Evolutionary conservation across 2,329 filamentous ascomycete genomes (phyloP).

Genomic region (Sporothrix humicola): DNA sequence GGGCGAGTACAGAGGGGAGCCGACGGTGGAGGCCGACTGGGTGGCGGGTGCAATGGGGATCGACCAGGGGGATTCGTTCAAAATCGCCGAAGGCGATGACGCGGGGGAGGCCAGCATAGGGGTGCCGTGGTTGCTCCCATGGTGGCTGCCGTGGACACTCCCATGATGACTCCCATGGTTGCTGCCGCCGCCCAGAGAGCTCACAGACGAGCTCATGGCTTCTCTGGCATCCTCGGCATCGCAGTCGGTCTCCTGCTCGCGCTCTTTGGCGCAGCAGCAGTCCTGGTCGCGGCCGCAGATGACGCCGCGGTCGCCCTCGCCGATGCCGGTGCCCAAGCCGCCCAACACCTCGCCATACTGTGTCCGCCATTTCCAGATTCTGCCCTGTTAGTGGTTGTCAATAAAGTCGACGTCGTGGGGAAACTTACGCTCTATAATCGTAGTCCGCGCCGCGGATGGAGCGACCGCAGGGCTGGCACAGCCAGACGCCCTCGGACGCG

Average conservation of each 20-base stretch:
- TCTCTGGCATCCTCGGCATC: slow-evolving; percentile 75
- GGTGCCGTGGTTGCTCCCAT: too few relatives aligned
- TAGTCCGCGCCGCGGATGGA: slow-evolving; percentile 66
- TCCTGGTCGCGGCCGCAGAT: slow-evolving; percentile 79
- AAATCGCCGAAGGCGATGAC: slow-evolving; percentile 27
- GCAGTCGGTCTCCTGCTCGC: slow-evolving; percentile 84
- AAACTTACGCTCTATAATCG: slow-evolving; percentile 61
- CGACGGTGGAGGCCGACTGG: slow-evolving; percentile 36
- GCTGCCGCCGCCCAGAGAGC: slow-evolving; percentile 33
- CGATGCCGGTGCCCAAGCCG: slow-evolving; percentile 83
- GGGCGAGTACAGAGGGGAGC: slow-evolving; percentile 38
- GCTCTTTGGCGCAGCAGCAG: slow-evolving; percentile 77
- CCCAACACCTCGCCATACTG: slow-evolving; percentile 81
- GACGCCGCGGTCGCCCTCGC: slow-evolving; percentile 86
- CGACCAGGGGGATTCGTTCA: slow-evolving; percentile 33
- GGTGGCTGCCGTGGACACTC: too few relatives aligned
- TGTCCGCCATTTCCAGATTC: slow-evolving; percentile 87
- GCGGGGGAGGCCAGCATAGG: slow-evolving; percentile 29
- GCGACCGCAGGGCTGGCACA: slow-evolving; percentile 83
- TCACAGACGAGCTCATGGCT: slow-evolving; percentile 39
- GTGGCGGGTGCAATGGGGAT: slow-evolving; percentile 36
- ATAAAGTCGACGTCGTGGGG: too few relatives aligned
- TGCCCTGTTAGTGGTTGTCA: slow-evolving; percentile 42
- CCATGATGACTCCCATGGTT: neutral
- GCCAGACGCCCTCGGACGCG: slow-evolving; percentile 69